Base-by-base conservation (phyloP, 1,284 basidiomycete genomes). In the Austroboletus novae-zelandiae region DNA sequence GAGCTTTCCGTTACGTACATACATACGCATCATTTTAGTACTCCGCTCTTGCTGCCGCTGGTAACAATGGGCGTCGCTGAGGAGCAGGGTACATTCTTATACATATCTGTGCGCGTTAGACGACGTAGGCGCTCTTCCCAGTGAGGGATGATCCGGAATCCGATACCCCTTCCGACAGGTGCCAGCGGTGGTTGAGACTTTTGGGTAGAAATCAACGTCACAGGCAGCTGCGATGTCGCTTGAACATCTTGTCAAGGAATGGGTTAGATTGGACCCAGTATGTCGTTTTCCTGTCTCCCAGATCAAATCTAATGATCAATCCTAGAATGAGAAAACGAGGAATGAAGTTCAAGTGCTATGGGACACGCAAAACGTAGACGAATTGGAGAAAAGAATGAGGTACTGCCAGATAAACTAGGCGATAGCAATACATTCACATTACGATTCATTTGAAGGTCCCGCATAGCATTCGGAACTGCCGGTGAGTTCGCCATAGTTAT, bases 391-490 rank as follows among this genome's bases (percentile, higher is more conserved):
- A 52, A 72, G 85, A 30, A 75, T 89, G 74, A 78, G 79, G 83
- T 83, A 25, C 57, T 45, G 18, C 17, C 25, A 48, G 48, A 25
- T 45, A 32, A 43, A 44, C 41, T 45, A 46, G 15, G 14, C 34
- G 30, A 48, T 13, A 37, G 32, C 40, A 34, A 5, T 2, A 25
- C 18, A 43, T 10, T 13, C 17, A 35, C 14, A 29, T 43, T 36
- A 13, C 31, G 13, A 29, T 36, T 50, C 23, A 34, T 34, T 32
- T 29, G 14, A 61, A 88, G 85, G 55, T 70, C 73, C 13, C 80
- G 91, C 23, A 92, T 94, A 57, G 81, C 86, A 53, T 94, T 94
- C 64, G 91, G 91, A 7, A 94, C 91, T 30, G 91, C 91, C 52
- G 90, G 90, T 89, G 61, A 47, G 70, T 29, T 51, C 15, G 4